These are phyloP conservation scores for Aureobasidium sp. DNA, from an alignment of 2,329 filamentous ascomycete genomes.

Conservation along the genomic window DNA sequence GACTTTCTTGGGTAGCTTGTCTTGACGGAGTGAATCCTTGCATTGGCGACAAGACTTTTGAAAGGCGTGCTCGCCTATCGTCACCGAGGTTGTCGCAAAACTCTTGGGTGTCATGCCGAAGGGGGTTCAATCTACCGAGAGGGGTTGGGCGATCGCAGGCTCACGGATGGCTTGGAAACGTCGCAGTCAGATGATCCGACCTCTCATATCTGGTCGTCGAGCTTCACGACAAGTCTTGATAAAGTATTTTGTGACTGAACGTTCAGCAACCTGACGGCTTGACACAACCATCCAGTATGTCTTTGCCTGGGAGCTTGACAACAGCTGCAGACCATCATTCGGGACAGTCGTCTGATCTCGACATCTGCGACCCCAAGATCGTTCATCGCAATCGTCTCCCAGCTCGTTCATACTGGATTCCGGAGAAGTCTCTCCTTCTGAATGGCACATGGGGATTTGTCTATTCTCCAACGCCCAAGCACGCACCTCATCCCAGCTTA, in stretches of 20 bases:
- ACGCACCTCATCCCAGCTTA: conserved; percentile 37
- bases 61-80: not conserved
- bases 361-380: conserved; percentile 15
- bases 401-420: conserved; percentile 15
- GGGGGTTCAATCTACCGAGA: conserved; percentile 6
- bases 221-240: not conserved
- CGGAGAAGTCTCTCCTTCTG: conserved; percentile 29
- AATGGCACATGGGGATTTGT: conserved; percentile 54
- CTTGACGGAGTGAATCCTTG: not conserved
- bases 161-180: not conserved
- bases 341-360: not conserved
- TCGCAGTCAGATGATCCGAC: conserved; percentile 2
- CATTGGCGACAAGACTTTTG: not conserved
- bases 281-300: not conserved
- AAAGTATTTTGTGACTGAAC: not conserved
- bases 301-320: conserved; percentile 4
- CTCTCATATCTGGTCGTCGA: not conserved
- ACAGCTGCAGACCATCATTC: conserved; percentile 9
- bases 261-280: too few relatives aligned
- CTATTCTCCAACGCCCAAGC: conserved; percentile 40
- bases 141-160: not conserved
- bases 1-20: not conserved
- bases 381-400: conserved; percentile 22
- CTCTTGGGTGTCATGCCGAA: not conserved
- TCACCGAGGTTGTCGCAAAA: not conserved